Conservation (phyloP, 495 filamentous ascomycete species). For the Podospora comata region DNA sequence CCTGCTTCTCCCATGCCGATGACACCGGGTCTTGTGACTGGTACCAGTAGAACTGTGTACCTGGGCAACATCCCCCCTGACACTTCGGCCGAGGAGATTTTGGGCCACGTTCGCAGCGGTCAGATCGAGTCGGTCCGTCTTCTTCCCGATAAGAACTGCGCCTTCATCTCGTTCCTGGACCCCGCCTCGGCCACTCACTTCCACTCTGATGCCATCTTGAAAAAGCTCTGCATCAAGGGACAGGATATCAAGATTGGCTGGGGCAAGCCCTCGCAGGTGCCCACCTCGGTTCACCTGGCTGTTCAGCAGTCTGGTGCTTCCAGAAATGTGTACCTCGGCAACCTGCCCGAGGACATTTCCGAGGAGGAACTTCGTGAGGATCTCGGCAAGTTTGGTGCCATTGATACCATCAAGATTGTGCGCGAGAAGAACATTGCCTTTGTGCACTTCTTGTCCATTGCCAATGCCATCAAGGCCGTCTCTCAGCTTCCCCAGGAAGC, state of each 20-base stretch:
- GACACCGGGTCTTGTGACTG: slow-evolving; percentile 74
- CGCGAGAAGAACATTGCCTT: slow-evolving; percentile 98
- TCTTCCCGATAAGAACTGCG: slow-evolving; percentile 98
- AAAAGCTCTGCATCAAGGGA: slow-evolving; percentile 95
- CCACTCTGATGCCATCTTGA: slow-evolving; percentile 98
- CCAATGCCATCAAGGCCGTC: slow-evolving; percentile 98
- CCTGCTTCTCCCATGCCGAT: slow-evolving; percentile 66
- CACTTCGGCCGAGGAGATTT: slow-evolving; percentile 96
- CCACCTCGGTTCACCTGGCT: slow-evolving; percentile 90
- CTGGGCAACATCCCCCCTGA: slow-evolving; percentile 96
- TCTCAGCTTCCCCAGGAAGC: slow-evolving; percentile 91
- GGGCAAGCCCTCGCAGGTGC: slow-evolving; percentile 98
- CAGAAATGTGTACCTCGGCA: slow-evolving; percentile 96
- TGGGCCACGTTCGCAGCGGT: slow-evolving; percentile 93
- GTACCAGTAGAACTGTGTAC: slow-evolving; percentile 94
- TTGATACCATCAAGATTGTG: slow-evolving; percentile 97
- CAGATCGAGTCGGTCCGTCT: slow-evolving; percentile 97
- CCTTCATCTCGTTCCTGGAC: slow-evolving; percentile 98
- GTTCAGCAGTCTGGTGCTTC: slow-evolving; percentile 97
- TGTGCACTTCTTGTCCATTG: slow-evolving; percentile 95
- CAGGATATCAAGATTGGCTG: slow-evolving; percentile 99
- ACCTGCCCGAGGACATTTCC: slow-evolving; percentile 80
- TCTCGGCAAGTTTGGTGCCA: slow-evolving; percentile 90
- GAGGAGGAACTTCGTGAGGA: slow-evolving; percentile 95
- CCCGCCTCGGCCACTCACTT: slow-evolving; percentile 97